A percentile compares a stretch with the other conserved stretches of the same genome.
These are phyloP conservation scores for Aurinia saxatilis DNA, from an alignment of 345 rosid genomes.

Conservation along the genomic window DNA sequence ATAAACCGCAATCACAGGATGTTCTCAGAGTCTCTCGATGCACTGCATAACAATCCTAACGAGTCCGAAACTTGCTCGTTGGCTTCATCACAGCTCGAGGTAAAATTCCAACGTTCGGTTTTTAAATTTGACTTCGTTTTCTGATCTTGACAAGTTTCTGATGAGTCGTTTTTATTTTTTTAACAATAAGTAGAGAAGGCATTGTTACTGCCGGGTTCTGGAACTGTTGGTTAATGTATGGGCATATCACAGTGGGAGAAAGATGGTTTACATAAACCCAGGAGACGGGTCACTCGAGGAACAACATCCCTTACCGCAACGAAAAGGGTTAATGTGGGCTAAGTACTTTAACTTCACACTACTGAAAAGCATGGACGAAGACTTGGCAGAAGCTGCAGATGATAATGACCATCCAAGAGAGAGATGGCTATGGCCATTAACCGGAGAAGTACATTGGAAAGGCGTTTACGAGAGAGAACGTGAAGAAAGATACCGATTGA, in stretches of 20 bases:
- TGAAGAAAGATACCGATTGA: conserved; percentile 76
- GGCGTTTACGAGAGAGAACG: conserved; percentile 94
- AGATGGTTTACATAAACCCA: conserved; percentile 86
- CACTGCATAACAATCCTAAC: conserved; percentile 48
- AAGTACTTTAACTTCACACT: conserved; percentile 70
- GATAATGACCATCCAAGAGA: conserved; percentile 68
- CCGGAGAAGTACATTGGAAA: conserved; percentile 97
- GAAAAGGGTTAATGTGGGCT: conserved; percentile 68
- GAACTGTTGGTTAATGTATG: conserved; percentile 85
- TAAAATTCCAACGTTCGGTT: conserved; percentile 20
- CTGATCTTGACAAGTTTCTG: not conserved
- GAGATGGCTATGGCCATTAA: conserved; percentile 87
- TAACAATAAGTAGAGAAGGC: conserved; percentile 52
- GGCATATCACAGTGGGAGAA: conserved; percentile 90
- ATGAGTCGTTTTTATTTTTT: not conserved
- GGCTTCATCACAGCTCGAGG: conserved; percentile 68
- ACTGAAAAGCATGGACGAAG: conserved; percentile 94
- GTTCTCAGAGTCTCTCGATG: conserved; percentile 87
- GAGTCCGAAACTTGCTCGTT: conserved; percentile 39
- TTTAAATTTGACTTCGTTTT: not conserved
- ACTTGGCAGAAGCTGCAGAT: conserved; percentile 97
- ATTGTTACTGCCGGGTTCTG: conserved; percentile 83
- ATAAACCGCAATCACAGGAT: conserved; percentile 43
- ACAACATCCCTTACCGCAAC: conserved; percentile 60
- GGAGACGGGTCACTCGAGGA: conserved; percentile 57